A percentile compares a stretch with the other conserved stretches of the same genome.
phyloP scores from a whole-genome alignment of 2,329 filamentous ascomycete genomes.

The Hypoxylon sp. region DNA sequence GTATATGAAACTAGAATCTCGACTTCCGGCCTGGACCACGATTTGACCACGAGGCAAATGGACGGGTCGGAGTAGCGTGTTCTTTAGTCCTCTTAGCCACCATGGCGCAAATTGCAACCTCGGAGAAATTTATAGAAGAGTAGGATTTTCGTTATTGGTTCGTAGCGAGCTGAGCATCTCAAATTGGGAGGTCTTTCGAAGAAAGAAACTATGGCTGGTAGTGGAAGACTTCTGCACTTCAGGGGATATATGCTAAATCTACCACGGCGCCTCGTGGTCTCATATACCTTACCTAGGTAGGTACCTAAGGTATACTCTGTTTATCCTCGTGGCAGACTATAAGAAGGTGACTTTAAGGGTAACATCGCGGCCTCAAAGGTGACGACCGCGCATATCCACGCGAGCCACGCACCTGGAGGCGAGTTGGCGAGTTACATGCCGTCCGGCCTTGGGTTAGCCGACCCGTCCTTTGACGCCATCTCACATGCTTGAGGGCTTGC shows the following conservation, averaged over 20 bases:
- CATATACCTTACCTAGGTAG: too few species aligned
- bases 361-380: too few species aligned
- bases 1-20: constrained; percentile 7
- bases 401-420: not conserved
- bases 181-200: constrained; percentile 15
- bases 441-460: not conserved
- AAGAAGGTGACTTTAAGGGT: too few species aligned
- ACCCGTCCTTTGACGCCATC: constrained; percentile 5
- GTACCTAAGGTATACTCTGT: too few species aligned
- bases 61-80: constrained; percentile 18
- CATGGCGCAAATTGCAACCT: constrained; percentile 35
- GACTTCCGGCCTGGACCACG: constrained; percentile 6
- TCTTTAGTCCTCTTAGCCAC: constrained; percentile 20
- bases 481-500: constrained; percentile 10
- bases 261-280: constrained; percentile 3
- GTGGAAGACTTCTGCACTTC: not conserved
- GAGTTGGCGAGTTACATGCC: constrained; percentile 4
- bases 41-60: constrained; percentile 15
- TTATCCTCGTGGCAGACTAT: not conserved
- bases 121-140: constrained; percentile 28
- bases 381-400: constrained; percentile 7
- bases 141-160: constrained; percentile 17
- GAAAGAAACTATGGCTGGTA: not conserved
- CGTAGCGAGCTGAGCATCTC: constrained; percentile 1
- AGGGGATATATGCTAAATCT: not conserved